These are phyloP conservation scores for Petunia secreta DNA, from an alignment of 257 asterid species.

Conservation along the genomic window DNA sequence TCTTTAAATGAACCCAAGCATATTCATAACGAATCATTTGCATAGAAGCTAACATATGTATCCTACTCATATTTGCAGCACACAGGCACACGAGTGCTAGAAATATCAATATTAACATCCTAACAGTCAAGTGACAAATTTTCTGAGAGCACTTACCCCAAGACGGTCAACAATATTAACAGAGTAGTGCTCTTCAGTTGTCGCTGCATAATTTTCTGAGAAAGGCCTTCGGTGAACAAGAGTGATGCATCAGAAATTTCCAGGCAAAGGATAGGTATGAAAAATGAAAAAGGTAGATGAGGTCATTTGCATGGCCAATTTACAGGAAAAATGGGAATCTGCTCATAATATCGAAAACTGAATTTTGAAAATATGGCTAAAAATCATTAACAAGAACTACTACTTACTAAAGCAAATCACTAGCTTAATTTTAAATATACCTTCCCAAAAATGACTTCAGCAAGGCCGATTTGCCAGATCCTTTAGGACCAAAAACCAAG, in stretches of 20 bases:
- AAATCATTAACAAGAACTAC: not conserved
- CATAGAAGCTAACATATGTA: not conserved
- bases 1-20: not conserved
- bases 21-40: not conserved
- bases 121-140: conserved; percentile 24
- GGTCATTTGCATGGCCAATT: conserved; percentile 14
- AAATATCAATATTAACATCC: conserved; percentile 24
- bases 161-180: conserved; percentile 71
- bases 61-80: conserved; percentile 20
- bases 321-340: not conserved
- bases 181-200: conserved; percentile 58
- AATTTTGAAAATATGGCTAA: not conserved
- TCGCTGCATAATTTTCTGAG: conserved; percentile 65
- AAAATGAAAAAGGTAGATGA: conserved; percentile 7
- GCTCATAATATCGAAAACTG: not conserved
- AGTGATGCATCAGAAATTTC: conserved; percentile 17
- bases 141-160: conserved; percentile 58
- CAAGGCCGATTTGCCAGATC: conserved; percentile 83
- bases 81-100: not conserved
- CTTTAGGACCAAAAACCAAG: conserved; percentile 90
- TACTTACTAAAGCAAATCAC: conserved; percentile 1
- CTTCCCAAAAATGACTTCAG: conserved; percentile 82
- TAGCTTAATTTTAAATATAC: conserved; percentile 42
- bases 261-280: not conserved
- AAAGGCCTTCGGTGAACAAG: conserved; percentile 70